phyloP scores from a whole-genome alignment of 331 rosid species.

The Erythrophleum ivorense region DNA sequence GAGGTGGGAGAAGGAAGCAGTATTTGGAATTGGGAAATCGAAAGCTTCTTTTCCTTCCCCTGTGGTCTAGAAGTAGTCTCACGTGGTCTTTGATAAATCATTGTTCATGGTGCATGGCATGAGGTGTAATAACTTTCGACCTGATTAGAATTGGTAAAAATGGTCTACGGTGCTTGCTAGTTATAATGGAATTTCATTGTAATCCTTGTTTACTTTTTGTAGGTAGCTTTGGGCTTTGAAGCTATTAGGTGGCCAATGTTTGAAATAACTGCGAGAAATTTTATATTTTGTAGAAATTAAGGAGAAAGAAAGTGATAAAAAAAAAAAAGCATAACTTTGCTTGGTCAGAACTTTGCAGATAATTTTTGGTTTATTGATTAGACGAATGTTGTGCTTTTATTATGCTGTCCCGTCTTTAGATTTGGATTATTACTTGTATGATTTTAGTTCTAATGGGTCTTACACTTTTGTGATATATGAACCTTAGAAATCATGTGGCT shows the following conservation, averaged over 20 bases:
- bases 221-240: background rate
- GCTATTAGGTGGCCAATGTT: background rate
- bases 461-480: background rate
- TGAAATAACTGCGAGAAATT: background rate
- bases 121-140: background rate
- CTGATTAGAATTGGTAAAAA: background rate
- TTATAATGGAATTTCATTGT: background rate
- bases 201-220: background rate
- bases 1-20: background rate
- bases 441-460: background rate
- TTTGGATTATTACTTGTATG: constrained; percentile 1
- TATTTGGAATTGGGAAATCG: background rate
- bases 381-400: background rate
- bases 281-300: background rate
- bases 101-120: background rate
- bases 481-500: background rate
- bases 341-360: background rate
- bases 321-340: background rate
- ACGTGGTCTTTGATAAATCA: background rate
- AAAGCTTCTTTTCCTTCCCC: background rate
- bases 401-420: background rate
- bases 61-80: background rate
- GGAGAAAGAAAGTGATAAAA: background rate
- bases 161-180: background rate
- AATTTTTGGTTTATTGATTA: background rate